phyloP scores from a whole-genome alignment of 2,329 filamentous ascomycete genomes.

The Nigrospora oryzae region DNA sequence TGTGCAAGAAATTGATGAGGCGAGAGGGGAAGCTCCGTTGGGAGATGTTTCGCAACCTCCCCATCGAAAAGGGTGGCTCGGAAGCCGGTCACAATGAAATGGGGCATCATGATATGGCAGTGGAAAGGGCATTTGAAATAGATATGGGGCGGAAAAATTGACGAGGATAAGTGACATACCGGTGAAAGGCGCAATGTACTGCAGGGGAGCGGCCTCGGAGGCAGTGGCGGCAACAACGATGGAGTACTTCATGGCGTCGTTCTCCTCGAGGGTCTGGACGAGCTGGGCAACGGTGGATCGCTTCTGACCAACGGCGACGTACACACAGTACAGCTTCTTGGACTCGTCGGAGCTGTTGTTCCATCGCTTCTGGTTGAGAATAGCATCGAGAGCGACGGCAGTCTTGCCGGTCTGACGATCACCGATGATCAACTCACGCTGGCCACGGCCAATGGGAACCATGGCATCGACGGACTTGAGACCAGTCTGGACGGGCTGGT shows the following conservation, averaged over 20 bases:
- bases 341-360: conserved; percentile 78
- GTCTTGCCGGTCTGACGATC: conserved; percentile 99
- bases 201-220: conserved; percentile 90
- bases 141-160: too few species aligned
- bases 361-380: conserved; percentile 99
- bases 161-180: conserved; percentile 34
- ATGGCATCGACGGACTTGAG: conserved; percentile 99
- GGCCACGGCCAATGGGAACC: conserved; percentile 99
- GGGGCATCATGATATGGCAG: too few species aligned
- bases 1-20: too few species aligned
- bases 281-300: conserved; percentile 98
- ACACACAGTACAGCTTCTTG: conserved; percentile 99
- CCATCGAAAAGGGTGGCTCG: too few species aligned
- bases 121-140: not conserved
- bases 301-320: conserved; percentile 99
- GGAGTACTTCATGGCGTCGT: conserved; percentile 98
- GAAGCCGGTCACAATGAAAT: too few species aligned
- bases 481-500: conserved; percentile 98
- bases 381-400: conserved; percentile 93
- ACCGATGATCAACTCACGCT: conserved; percentile 99
- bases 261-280: conserved; percentile 99
- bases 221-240: conserved; percentile 92
- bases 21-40: too few species aligned
- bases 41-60: too few species aligned
- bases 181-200: conserved; percentile 92